A percentile compares a stretch with the other conserved stretches of the same genome.
Evolutionary conservation across 257 asterid genomes (phyloP).

Genomic region (Ajuga chamaepitys): DNA sequence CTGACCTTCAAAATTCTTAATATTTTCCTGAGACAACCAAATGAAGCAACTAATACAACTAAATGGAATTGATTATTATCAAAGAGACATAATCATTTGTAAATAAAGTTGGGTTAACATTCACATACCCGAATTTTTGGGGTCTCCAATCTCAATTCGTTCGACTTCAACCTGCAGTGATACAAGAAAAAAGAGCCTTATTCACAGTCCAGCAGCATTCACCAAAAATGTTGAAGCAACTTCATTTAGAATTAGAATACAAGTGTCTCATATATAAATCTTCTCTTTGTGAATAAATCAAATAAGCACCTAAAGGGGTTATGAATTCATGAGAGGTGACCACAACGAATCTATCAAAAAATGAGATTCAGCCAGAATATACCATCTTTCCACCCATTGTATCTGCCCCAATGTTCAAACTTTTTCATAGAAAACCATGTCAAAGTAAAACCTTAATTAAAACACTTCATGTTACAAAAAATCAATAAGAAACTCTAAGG

Average conservation of each 20-base stretch:
- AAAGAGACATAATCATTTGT: not conserved
- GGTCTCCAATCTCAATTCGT: slow-evolving; percentile 73
- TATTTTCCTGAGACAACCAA: too few species aligned
- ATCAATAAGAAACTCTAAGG: not conserved
- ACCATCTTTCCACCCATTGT: not conserved
- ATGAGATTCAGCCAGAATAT: not conserved
- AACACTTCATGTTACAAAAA: not conserved
- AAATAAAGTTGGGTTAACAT: slow-evolving; percentile 1
- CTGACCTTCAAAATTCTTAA: too few species aligned
- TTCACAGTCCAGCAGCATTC: slow-evolving; percentile 1
- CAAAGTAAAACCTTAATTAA: not conserved
- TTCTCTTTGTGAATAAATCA: not conserved
- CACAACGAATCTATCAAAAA: not conserved
- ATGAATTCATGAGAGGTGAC: not conserved
- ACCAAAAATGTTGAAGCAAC: not conserved
- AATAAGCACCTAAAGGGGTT: not conserved
- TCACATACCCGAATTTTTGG: slow-evolving; percentile 60
- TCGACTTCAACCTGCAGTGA: slow-evolving; percentile 83
- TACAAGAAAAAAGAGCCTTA: slow-evolving; percentile 1
- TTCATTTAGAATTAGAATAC: slow-evolving; percentile 2
- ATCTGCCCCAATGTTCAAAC: not conserved
- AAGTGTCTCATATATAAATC: not conserved
- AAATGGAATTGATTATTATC: not conserved
- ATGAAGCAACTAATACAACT: not conserved
- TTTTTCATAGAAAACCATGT: not conserved